A percentile compares a stretch with the other conserved stretches of the same genome.
phyloP scores from a whole-genome alignment of 2,329 filamentous ascomycete genomes.

The Hymenoscyphus repandus region DNA sequence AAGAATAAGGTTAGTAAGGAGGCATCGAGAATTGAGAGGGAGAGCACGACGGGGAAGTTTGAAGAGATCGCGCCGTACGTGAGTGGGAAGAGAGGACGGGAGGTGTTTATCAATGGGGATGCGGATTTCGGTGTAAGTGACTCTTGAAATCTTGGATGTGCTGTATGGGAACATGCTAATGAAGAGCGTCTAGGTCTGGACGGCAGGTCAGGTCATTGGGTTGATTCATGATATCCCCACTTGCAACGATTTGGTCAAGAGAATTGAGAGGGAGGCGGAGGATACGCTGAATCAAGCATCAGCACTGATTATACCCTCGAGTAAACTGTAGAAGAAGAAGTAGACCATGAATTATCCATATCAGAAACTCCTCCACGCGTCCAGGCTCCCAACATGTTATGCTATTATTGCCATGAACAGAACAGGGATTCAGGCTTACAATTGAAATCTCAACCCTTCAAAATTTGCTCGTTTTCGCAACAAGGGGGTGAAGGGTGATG shows the following conservation, averaged over 20 bases:
- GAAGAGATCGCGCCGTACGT: slow-evolving; percentile 81
- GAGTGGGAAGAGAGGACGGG: slow-evolving; percentile 81
- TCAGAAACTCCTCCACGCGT: too few species aligned
- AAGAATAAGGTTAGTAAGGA: slow-evolving; percentile 82
- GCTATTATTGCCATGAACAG: too few species aligned
- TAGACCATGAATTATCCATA: too few species aligned
- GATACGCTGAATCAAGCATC: slow-evolving; percentile 56
- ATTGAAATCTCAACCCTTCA: too few species aligned
- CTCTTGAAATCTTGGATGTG: slow-evolving; percentile 1
- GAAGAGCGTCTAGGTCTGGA: slow-evolving; percentile 68
- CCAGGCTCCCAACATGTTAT: too few species aligned
- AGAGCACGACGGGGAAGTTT: slow-evolving; percentile 82
- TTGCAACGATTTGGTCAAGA: slow-evolving; percentile 60
- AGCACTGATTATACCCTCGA: slow-evolving; percentile 47
- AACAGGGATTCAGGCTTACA: too few species aligned
- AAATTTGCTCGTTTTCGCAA: too few species aligned
- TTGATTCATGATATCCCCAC: slow-evolving; percentile 79
- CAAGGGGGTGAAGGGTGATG: too few species aligned
- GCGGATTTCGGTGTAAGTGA: slow-evolving; percentile 76
- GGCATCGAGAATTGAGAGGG: slow-evolving; percentile 76
- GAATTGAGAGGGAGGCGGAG: slow-evolving; percentile 75
- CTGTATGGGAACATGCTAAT: slow-evolving; percentile 9
- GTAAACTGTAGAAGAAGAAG: slow-evolving; percentile 39
- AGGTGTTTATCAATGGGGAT: slow-evolving; percentile 92
- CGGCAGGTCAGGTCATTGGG: slow-evolving; percentile 90